Evolutionary conservation across 106 monocot species (phyloP).

Genomic region (Hemerocallis citrina): DNA sequence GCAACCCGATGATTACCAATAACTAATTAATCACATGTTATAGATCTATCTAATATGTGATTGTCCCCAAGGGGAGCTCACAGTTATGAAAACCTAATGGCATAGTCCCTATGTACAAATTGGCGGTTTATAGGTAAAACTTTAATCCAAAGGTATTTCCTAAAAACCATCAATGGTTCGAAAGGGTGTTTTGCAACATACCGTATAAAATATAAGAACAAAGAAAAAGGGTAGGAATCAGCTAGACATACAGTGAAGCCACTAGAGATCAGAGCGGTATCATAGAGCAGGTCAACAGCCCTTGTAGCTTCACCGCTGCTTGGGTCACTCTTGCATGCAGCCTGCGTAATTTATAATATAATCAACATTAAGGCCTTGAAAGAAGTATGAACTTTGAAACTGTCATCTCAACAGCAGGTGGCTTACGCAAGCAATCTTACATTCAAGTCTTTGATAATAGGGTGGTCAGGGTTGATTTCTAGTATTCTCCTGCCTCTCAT

Average conservation of each 20-base stretch:
- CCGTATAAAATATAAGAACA: not conserved
- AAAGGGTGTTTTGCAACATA: too few relatives aligned
- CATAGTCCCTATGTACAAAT: too few relatives aligned
- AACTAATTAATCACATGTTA: too few relatives aligned
- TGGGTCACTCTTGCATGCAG: conserved; percentile 93
- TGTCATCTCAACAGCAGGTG: not conserved
- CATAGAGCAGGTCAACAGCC: conserved; percentile 90
- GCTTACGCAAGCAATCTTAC: conserved; percentile 29
- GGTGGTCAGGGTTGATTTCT: conserved; percentile 90
- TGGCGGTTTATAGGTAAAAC: too few relatives aligned
- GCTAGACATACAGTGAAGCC: conserved; percentile 79
- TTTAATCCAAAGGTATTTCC: too few relatives aligned
- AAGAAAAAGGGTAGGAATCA: not conserved
- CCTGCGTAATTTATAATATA: conserved; percentile 23
- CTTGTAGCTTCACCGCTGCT: conserved; percentile 75
- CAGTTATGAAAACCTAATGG: too few relatives aligned
- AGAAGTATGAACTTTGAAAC: not conserved
- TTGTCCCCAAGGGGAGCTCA: too few relatives aligned
- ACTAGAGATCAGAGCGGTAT: conserved; percentile 93
- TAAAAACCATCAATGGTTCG: too few relatives aligned
- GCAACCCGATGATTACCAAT: too few relatives aligned
- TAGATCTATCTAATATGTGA: too few relatives aligned
- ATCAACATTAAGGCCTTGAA: not conserved
- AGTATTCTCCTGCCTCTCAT: conserved; percentile 92
- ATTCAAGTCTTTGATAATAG: conserved; percentile 81